Conservation (phyloP, 371 early-diverging fungal species). For the Umbelopsis sp. region DNA sequence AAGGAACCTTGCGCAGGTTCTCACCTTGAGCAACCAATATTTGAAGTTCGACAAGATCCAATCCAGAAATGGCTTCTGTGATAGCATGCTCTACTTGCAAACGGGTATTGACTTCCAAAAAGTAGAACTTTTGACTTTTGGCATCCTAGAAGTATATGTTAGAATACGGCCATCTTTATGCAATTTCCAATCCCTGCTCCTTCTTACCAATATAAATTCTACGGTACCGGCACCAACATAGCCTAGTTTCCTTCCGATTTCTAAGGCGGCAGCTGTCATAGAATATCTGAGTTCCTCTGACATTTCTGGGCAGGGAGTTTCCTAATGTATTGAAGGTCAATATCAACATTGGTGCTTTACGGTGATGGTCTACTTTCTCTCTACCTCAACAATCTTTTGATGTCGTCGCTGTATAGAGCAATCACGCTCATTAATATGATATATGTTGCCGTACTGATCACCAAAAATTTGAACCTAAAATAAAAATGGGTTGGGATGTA, state of each 20-base stretch:
- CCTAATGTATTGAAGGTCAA: slow-evolving; percentile 28
- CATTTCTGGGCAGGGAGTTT: slow-evolving; percentile 65
- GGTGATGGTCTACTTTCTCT: background rate
- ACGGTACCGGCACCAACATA: slow-evolving; percentile 82
- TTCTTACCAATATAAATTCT: slow-evolving; percentile 76
- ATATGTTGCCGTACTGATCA: slow-evolving; percentile 78
- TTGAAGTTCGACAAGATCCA: slow-evolving; percentile 94
- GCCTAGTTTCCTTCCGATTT: slow-evolving; percentile 59
- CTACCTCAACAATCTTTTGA: slow-evolving; percentile 86
- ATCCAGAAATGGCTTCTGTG: slow-evolving; percentile 89
- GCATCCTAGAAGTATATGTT: slow-evolving; percentile 38
- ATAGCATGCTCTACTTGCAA: slow-evolving; percentile 96
- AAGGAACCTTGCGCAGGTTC: slow-evolving; percentile 46
- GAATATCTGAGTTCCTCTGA: slow-evolving; percentile 48
- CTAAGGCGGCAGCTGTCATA: slow-evolving; percentile 63
- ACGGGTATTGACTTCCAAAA: slow-evolving; percentile 85
- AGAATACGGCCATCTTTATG: too few relatives aligned
- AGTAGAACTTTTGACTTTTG: slow-evolving; percentile 73
- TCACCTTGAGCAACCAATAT: slow-evolving; percentile 69
- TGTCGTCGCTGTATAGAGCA: slow-evolving; percentile 89
- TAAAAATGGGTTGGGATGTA: background rate
- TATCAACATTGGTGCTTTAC: slow-evolving; percentile 16
- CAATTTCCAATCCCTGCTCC: background rate
- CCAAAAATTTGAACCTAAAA: slow-evolving; percentile 77
- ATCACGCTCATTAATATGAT: slow-evolving; percentile 90